These are phyloP conservation scores for Postia placenta DNA, from an alignment of 768 basidiomycete species.

Conservation along the genomic window DNA sequence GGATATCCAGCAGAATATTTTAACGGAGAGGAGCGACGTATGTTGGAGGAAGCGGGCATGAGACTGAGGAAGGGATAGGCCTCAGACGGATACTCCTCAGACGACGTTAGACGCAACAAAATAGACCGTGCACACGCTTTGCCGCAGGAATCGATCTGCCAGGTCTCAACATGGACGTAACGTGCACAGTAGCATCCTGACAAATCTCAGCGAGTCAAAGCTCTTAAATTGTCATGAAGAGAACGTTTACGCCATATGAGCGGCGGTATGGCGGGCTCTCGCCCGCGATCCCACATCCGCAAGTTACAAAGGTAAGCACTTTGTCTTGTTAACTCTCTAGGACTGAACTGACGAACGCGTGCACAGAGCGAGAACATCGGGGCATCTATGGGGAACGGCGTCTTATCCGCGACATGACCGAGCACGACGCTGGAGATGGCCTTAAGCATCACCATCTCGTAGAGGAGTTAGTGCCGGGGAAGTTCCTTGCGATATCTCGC, in stretches of 20 bases:
- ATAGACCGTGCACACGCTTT: too few relatives aligned
- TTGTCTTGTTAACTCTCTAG: not conserved
- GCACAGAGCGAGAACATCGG: slow-evolving; percentile 37
- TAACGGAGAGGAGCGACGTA: too few relatives aligned
- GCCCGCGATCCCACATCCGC: slow-evolving; percentile 40
- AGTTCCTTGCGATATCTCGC: too few relatives aligned
- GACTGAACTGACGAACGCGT: not conserved
- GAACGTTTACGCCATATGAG: slow-evolving; percentile 38
- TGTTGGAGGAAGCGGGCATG: too few relatives aligned
- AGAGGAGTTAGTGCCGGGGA: too few relatives aligned
- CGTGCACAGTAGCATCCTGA: slow-evolving; percentile 40
- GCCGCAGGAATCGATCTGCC: slow-evolving; percentile 50
- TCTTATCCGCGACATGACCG: slow-evolving; percentile 50
- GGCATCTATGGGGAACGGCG: slow-evolving; percentile 45
- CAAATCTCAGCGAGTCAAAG: slow-evolving; percentile 39
- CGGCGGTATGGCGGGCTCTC: slow-evolving; percentile 43
- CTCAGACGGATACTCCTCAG: too few relatives aligned
- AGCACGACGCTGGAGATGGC: slow-evolving; percentile 32
- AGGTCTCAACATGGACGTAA: slow-evolving; percentile 44
- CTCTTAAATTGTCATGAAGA: slow-evolving; percentile 27
- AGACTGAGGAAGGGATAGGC: too few relatives aligned
- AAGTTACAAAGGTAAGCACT: slow-evolving; percentile 38
- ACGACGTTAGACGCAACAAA: too few relatives aligned
- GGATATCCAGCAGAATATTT: slow-evolving; percentile 31
- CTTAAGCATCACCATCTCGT: slow-evolving; percentile 33